Conservation (phyloP, 306 rosid genomes). For the Neltuma alba region DNA sequence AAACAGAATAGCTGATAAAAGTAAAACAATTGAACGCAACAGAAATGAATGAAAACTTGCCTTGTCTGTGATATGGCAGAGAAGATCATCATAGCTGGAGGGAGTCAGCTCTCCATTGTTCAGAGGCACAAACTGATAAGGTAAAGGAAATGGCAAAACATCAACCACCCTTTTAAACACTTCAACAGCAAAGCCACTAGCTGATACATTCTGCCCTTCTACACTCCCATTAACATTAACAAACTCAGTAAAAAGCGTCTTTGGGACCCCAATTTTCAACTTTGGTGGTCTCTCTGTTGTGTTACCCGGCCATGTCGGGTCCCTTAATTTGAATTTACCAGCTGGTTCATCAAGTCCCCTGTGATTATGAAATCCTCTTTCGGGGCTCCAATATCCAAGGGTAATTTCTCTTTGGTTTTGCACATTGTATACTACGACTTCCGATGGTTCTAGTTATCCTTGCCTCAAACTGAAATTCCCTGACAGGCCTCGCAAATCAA, state of each 20-base stretch:
- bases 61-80: neutral
- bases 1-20: too few relatives aligned
- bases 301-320: neutral
- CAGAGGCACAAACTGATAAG: neutral
- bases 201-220: neutral
- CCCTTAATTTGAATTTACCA: neutral
- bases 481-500: conserved; percentile 28
- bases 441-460: conserved; percentile 37
- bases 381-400: conserved; percentile 40
- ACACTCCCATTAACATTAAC: too few relatives aligned
- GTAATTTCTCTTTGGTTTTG: conserved; percentile 23
- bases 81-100: neutral
- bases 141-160: neutral
- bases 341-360: neutral
- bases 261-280: neutral
- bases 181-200: neutral
- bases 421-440: conserved; percentile 41
- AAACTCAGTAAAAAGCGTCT: neutral
- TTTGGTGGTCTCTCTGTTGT: neutral
- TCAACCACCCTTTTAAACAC: neutral
- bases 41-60: neutral
- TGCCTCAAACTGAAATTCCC: conserved; percentile 34
- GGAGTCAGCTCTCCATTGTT: neutral
- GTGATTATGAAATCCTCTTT: neutral
- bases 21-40: too few relatives aligned